Percentiles rank a stretch among this genome's conserved stretches.
Conservation (phyloP, 208 protist genomes). For the Strigomonas culicis region DNA sequence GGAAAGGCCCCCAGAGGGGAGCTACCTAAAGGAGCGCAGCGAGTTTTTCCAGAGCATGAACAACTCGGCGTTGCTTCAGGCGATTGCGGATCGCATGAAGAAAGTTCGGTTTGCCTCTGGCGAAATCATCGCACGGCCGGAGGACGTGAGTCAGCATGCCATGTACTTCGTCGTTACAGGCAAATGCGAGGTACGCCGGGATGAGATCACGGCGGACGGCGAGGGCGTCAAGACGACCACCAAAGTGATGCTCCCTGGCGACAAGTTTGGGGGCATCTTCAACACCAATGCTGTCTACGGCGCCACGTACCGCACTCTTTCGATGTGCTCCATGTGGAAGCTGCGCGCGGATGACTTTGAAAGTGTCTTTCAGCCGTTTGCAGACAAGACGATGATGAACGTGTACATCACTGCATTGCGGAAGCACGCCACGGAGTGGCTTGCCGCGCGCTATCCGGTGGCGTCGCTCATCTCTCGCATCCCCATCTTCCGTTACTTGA, state of each 20-base stretch:
- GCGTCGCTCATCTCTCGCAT: slow-evolving; percentile 44
- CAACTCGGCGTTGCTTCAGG: slow-evolving; percentile 51
- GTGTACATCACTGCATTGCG: slow-evolving; percentile 45
- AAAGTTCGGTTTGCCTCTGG: slow-evolving; percentile 48
- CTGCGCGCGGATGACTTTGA: slow-evolving; percentile 64
- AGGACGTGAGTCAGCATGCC: slow-evolving; percentile 41
- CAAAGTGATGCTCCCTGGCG: slow-evolving; percentile 26
- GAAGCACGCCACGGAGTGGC: slow-evolving; percentile 36
- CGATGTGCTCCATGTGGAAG: slow-evolving; percentile 77
- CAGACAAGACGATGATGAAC: slow-evolving; percentile 50
- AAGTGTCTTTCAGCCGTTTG: slow-evolving; percentile 42
- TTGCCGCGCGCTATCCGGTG: slow-evolving; percentile 40
- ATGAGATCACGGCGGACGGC: slow-evolving; percentile 4
- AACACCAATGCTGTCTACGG: slow-evolving; percentile 45
- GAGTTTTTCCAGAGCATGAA: slow-evolving; percentile 56
- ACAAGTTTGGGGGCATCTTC: slow-evolving; percentile 78
- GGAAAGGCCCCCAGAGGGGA: slow-evolving; percentile 25
- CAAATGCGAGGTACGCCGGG: slow-evolving; percentile 50
- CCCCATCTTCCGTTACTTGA: slow-evolving; percentile 75
- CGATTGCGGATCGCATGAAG: slow-evolving; percentile 55
- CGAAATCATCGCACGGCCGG: slow-evolving; percentile 53
- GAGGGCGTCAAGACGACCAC: not conserved
- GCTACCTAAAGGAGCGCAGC: slow-evolving; percentile 51
- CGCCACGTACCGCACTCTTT: slow-evolving; percentile 60
- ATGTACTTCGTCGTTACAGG: slow-evolving; percentile 83